A percentile compares a stretch with the other conserved stretches of the same genome.
phyloP scores from a whole-genome alignment of 139 green algal genomes.

The Protoeuglena noctilucae region DNA sequence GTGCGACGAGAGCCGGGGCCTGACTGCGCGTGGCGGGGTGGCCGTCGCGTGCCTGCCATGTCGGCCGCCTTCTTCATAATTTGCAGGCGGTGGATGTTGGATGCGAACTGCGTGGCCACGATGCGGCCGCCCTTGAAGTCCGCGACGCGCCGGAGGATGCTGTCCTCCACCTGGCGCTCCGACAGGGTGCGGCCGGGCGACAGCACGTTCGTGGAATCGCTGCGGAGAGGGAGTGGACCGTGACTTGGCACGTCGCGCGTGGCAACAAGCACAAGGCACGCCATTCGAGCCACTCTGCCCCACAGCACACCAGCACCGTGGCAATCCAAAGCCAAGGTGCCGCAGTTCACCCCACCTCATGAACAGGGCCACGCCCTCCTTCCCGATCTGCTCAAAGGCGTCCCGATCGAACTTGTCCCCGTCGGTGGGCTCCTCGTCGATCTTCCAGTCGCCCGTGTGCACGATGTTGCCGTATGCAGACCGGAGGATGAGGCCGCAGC shows the following conservation, averaged over 20 bases:
- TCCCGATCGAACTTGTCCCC: conserved; percentile 75
- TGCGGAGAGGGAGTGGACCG: too few relatives aligned
- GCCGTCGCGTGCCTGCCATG: conserved; percentile 52
- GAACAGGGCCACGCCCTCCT: conserved; percentile 67
- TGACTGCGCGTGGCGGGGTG: too few relatives aligned
- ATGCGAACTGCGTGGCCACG: conserved; percentile 87
- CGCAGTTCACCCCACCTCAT: too few relatives aligned
- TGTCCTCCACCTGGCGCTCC: conserved; percentile 55
- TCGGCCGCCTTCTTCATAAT: conserved; percentile 86
- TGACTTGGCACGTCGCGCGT: too few relatives aligned
- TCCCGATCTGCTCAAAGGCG: conserved; percentile 57
- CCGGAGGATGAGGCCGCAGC: conserved; percentile 79
- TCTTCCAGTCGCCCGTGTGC: conserved; percentile 95
- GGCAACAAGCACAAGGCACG: too few relatives aligned
- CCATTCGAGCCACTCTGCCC: too few relatives aligned
- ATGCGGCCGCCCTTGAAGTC: conserved; percentile 64
- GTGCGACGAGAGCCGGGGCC: too few relatives aligned
- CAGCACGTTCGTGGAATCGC: conserved; percentile 93
- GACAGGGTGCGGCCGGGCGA: conserved; percentile 67
- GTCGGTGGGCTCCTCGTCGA: conserved; percentile 90
- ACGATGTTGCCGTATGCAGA: conserved; percentile 80
- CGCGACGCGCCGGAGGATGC: conserved; percentile 48
- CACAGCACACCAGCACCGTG: too few relatives aligned
- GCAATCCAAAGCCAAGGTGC: too few relatives aligned
- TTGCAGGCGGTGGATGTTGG: conserved; percentile 74